Percentiles rank a stretch among this genome's conserved stretches.
These are phyloP conservation scores for Citrullus mucosospermus DNA, from an alignment of 306 rosid species.

Conservation along the genomic window DNA sequence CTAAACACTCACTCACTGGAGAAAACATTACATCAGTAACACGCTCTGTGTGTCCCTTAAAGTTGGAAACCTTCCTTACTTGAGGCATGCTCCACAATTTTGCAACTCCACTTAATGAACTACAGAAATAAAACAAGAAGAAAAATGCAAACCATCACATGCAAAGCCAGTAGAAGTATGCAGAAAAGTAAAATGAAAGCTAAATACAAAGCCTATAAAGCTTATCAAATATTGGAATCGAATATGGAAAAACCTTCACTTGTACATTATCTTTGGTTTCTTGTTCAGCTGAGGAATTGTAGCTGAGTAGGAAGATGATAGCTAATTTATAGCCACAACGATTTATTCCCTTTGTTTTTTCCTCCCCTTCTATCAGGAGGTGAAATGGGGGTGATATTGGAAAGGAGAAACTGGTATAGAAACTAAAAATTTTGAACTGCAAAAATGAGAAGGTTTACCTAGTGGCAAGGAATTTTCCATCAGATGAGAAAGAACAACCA, in stretches of 20 bases:
- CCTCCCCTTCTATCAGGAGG: not conserved
- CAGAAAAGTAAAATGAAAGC: not conserved
- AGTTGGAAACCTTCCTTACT: slow-evolving; percentile 38
- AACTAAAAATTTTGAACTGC: not conserved
- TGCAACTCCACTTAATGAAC: slow-evolving; percentile 67
- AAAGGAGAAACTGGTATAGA: not conserved
- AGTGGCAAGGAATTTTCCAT: slow-evolving; percentile 71
- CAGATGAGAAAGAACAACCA: slow-evolving; percentile 70
- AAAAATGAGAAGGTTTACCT: slow-evolving; percentile 25
- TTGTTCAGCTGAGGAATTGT: not conserved
- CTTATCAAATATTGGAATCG: not conserved
- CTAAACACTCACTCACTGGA: slow-evolving; percentile 53
- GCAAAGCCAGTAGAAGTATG: not conserved
- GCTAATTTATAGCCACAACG: not conserved
- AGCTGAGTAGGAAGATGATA: not conserved
- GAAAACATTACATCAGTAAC: slow-evolving; percentile 79
- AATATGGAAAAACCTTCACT: not conserved
- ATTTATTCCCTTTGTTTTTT: not conserved
- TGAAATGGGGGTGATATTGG: not conserved
- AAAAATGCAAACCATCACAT: not conserved
- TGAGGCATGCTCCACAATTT: slow-evolving; percentile 94
- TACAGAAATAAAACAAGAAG: slow-evolving; percentile 24
- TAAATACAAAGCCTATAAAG: not conserved
- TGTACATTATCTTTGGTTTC: not conserved
- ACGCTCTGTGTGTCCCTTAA: slow-evolving; percentile 84